These are phyloP conservation scores for Candida endomychidarum DNA, from an alignment of 805 yeast species.

Conservation along the genomic window DNA sequence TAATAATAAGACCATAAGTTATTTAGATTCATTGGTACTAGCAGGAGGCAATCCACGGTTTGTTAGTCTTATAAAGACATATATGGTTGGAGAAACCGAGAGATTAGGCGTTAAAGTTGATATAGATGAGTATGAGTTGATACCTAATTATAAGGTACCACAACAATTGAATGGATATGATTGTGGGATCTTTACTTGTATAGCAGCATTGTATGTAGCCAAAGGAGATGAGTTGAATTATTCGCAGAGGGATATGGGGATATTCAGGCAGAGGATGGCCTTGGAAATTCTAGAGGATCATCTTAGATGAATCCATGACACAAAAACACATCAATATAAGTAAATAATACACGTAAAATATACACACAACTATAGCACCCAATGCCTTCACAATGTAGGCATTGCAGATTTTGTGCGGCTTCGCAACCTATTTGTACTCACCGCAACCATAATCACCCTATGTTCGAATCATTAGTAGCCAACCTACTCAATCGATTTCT, in stretches of 20 bases:
- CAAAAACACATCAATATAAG: background rate
- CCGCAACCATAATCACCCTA: conserved; percentile 17
- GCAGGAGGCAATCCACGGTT: conserved; percentile 46
- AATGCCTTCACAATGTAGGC: no score
- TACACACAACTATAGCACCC: background rate
- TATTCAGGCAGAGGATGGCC: conserved; percentile 67
- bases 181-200: conserved; percentile 92
- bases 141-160: conserved; percentile 51
- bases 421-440: background rate
- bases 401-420: background rate
- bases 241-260: conserved; percentile 66
- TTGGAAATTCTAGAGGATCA: conserved; percentile 45
- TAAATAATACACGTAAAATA: background rate
- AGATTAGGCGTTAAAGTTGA: conserved; percentile 35
- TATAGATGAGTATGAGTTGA: conserved; percentile 22
- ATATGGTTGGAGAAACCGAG: conserved; percentile 67
- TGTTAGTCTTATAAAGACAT: conserved; percentile 47
- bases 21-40: conserved; percentile 71
- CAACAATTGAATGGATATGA: conserved; percentile 88
- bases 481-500: conserved; percentile 58
- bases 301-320: background rate
- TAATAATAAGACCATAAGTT: conserved; percentile 54
- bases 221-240: conserved; percentile 51
- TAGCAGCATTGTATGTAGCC: conserved; percentile 65
- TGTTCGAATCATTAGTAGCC: conserved; percentile 70